Evolutionary conservation across 2,329 filamentous ascomycete species (phyloP).

Genomic region (Amauroascus verrucosus): DNA sequence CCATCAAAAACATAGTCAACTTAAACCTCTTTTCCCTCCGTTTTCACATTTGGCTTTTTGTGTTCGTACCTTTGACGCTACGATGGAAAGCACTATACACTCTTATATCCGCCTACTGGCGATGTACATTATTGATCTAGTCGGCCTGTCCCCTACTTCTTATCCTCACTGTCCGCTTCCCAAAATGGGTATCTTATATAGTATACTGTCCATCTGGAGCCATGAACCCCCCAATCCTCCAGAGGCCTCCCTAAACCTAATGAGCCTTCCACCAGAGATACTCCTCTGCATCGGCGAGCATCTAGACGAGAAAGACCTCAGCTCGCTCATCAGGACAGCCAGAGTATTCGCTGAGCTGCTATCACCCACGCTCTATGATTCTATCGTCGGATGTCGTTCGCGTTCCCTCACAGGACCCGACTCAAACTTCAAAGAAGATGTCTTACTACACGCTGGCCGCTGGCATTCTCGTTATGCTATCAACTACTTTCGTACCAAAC

Average conservation of each 20-base stretch:
- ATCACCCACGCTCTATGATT: constrained; percentile 5
- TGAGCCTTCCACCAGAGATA: constrained; percentile 5
- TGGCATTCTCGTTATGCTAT: constrained; percentile 6
- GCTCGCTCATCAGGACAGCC: constrained; percentile 3
- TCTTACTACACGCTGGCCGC: background rate
- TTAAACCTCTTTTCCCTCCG: background rate
- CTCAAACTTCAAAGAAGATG: background rate
- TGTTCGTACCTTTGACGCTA: background rate
- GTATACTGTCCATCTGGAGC: background rate
- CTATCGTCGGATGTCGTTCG: background rate
- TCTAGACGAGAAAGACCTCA: constrained; percentile 5
- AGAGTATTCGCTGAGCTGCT: background rate
- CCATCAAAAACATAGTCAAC: background rate
- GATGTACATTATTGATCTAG: constrained; percentile 1
- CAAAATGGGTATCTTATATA: background rate
- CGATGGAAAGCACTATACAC: constrained; percentile 2
- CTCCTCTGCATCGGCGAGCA: constrained; percentile 8
- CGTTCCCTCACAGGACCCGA: background rate
- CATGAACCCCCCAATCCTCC: background rate
- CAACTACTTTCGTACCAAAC: constrained; percentile 8
- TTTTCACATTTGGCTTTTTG: background rate
- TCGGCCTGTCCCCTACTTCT: background rate
- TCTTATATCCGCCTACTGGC: background rate
- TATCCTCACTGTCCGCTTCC: background rate
- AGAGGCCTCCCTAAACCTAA: background rate